Evolutionary conservation across 176 grass and related monocot genomes (phyloP).

Genomic region (Ensete ventricosum): DNA sequence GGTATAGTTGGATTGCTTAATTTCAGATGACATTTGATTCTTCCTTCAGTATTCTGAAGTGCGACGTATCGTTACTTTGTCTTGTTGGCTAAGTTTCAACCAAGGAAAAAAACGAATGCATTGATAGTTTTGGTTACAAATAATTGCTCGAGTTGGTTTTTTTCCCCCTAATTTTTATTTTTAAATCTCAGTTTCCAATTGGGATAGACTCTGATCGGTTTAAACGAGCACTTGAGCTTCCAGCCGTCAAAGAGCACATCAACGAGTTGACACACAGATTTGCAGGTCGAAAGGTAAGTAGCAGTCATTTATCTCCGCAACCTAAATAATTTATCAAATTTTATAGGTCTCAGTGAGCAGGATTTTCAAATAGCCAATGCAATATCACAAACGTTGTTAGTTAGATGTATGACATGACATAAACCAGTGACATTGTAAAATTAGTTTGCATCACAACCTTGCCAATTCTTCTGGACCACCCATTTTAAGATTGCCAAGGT

Average conservation of each 20-base stretch:
- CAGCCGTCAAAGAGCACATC: constrained; percentile 74
- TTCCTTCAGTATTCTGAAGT: neutral
- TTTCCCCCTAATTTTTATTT: constrained; percentile 17
- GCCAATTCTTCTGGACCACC: no score
- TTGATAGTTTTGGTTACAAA: neutral
- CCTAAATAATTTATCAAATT: neutral
- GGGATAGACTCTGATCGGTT: constrained; percentile 99
- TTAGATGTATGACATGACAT: no score
- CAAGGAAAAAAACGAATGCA: neutral
- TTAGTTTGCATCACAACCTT: no score
- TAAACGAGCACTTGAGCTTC: constrained; percentile 61
- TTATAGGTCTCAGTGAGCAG: neutral
- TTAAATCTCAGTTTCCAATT: constrained; percentile 97
- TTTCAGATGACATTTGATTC: constrained; percentile 3
- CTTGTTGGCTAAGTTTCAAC: neutral
- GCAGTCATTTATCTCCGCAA: neutral
- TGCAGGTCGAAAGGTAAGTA: constrained; percentile 70
- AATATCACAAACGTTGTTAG: no score
- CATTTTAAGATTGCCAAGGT: no score
- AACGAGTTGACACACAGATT: constrained; percentile 35
- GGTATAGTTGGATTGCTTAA: constrained; percentile 26
- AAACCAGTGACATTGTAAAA: no score
- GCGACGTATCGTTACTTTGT: neutral
- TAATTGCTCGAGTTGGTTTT: constrained; percentile 3
- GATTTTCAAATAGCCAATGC: no score